Evolutionary conservation across 2,329 filamentous ascomycete genomes (phyloP).

Genomic region (Penicillium sp.): DNA sequence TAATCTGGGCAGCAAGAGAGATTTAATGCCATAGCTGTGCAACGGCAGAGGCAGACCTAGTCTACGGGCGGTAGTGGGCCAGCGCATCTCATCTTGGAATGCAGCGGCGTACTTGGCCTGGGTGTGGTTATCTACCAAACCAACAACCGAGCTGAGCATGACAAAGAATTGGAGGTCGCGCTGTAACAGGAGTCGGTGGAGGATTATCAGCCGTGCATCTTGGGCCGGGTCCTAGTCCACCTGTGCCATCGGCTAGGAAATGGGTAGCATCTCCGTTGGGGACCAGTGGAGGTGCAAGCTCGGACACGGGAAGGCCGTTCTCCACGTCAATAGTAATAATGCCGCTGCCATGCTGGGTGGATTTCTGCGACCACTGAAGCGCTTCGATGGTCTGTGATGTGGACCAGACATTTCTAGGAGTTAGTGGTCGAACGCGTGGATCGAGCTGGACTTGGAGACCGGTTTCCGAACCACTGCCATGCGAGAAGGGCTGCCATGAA

Average conservation of each 20-base stretch:
- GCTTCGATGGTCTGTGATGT: background rate
- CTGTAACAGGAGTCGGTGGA: background rate
- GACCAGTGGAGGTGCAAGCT: background rate
- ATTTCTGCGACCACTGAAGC: background rate
- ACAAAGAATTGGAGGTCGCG: background rate
- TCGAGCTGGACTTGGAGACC: background rate
- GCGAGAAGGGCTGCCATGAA: background rate
- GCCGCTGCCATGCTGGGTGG: background rate
- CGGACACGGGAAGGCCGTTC: background rate
- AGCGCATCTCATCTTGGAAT: background rate
- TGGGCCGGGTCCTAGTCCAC: background rate
- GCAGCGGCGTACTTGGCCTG: background rate
- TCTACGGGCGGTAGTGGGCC: background rate
- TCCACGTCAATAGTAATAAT: background rate
- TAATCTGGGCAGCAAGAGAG: background rate
- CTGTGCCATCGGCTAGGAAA: background rate
- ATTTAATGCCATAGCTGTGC: background rate
- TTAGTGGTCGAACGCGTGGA: background rate
- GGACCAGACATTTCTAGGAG: background rate
- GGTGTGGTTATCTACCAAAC: background rate
- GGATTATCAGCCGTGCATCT: background rate
- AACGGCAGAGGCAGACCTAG: background rate
- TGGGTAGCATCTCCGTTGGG: background rate
- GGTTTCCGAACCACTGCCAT: background rate
- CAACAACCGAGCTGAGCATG: background rate